These are phyloP conservation scores for Nakazawaea molendinolei DNA, from an alignment of 805 yeast species.

Conservation along the genomic window DNA sequence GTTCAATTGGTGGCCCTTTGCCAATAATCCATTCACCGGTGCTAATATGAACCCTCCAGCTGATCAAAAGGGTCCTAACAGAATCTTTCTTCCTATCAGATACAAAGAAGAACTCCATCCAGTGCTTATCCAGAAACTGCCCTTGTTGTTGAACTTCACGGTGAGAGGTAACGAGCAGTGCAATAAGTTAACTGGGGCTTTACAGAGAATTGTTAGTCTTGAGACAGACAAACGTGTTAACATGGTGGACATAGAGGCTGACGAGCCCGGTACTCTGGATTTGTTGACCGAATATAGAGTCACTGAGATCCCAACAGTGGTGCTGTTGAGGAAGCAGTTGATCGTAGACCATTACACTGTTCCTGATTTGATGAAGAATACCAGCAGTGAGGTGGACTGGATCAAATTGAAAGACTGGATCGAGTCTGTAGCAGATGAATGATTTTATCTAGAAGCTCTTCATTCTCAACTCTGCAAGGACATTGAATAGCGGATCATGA, in stretches of 20 bases:
- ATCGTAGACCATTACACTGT: constrained; percentile 36
- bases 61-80: constrained; percentile 25
- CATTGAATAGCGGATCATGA: too few relatives aligned
- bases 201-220: constrained; percentile 44
- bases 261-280: constrained; percentile 55
- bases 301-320: constrained; percentile 53
- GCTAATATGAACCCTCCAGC: constrained; percentile 31
- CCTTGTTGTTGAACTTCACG: constrained; percentile 68
- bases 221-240: constrained; percentile 47
- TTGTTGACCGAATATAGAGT: constrained; percentile 50
- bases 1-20: constrained; percentile 26
- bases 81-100: constrained; percentile 48
- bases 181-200: constrained; percentile 54
- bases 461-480: too few relatives aligned
- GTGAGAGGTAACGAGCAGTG: constrained; percentile 55
- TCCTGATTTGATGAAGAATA: constrained; percentile 21
- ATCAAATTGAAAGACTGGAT: constrained; percentile 35
- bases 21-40: constrained; percentile 16
- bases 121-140: constrained; percentile 44
- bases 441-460: too few relatives aligned
- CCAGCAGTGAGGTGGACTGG: constrained; percentile 34
- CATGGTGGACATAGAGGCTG: constrained; percentile 68
- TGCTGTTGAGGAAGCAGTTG: constrained; percentile 60
- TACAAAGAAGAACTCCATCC: constrained; percentile 54
- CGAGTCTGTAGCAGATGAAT: constrained; percentile 32